Conservation (phyloP, 208 protist genomes). For the Acanthamoeba rhysodes region DNA sequence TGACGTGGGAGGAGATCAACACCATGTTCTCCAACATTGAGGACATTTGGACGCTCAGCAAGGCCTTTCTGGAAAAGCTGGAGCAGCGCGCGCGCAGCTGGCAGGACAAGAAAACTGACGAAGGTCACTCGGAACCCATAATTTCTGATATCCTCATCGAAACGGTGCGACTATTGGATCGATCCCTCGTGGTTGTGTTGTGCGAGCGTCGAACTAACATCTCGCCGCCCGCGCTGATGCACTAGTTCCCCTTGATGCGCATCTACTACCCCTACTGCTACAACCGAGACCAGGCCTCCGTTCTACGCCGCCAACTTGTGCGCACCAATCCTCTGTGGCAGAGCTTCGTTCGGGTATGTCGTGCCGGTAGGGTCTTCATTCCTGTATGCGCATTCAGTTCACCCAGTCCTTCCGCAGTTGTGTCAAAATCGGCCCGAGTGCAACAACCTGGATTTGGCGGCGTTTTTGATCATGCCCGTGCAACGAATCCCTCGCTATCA, state of each 20-base stretch:
- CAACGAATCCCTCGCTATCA: slow-evolving; percentile 47
- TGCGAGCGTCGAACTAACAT: too few species aligned
- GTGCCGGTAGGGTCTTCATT: neutral
- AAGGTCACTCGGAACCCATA: neutral
- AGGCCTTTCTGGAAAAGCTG: slow-evolving; percentile 35
- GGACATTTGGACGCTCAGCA: slow-evolving; percentile 38
- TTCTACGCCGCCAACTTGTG: slow-evolving; percentile 11
- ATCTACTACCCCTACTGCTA: slow-evolving; percentile 51
- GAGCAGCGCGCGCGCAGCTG: slow-evolving; percentile 29
- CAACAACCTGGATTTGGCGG: slow-evolving; percentile 18
- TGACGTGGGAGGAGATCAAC: slow-evolving; percentile 59
- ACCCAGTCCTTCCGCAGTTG: neutral
- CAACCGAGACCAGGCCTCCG: slow-evolving; percentile 47
- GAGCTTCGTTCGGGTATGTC: slow-evolving; percentile 1
- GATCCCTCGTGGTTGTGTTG: too few species aligned
- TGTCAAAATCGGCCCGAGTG: slow-evolving; percentile 16
- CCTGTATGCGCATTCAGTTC: neutral
- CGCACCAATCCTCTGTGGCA: slow-evolving; percentile 53
- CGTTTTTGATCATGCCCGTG: slow-evolving; percentile 64
- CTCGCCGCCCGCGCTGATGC: neutral
- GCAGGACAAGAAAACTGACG: neutral
- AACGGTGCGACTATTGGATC: neutral
- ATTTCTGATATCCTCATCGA: slow-evolving; percentile 45
- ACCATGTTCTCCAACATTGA: slow-evolving; percentile 61
- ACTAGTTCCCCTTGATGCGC: slow-evolving; percentile 30